Evolutionary conservation across 352 stramenopile genomes (phyloP).

Genomic region (Globisporangium middletonii): DNA sequence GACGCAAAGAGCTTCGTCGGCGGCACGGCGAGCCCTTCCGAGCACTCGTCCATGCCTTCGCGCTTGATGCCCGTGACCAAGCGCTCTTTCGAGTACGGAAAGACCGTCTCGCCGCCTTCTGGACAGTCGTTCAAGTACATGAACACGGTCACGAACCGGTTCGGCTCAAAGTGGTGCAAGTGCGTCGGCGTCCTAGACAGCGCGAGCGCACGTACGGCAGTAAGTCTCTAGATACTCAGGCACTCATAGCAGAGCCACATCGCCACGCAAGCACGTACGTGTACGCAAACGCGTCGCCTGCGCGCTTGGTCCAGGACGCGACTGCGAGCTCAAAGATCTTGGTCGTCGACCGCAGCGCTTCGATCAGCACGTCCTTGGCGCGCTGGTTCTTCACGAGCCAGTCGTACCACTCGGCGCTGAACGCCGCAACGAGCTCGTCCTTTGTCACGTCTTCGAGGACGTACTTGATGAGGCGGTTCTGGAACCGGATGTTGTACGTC

Average conservation of each 20-base stretch:
- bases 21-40: conserved; percentile 51
- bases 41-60: conserved; percentile 61
- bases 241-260: neutral
- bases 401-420: conserved; percentile 36
- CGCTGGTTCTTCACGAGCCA: conserved; percentile 49
- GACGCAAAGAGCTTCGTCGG: conserved; percentile 54
- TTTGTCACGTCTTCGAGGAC: conserved; percentile 43
- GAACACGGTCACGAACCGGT: conserved; percentile 93
- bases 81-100: conserved; percentile 55
- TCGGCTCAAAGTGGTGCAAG: conserved; percentile 67
- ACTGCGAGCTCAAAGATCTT: conserved; percentile 41
- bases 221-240: too few species aligned
- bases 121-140: conserved; percentile 93
- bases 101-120: too few species aligned
- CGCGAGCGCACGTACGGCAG: too few species aligned
- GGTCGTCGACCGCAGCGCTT: conserved; percentile 26
- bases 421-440: conserved; percentile 25
- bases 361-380: conserved; percentile 42
- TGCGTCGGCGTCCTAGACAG: conserved; percentile 38
- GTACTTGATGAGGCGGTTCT: conserved; percentile 43
- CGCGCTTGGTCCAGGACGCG: conserved; percentile 43
- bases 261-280: conserved; percentile 13
- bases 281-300: conserved; percentile 37
- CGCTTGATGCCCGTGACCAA: conserved; percentile 52
- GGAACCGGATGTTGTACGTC: conserved; percentile 49